These are phyloP conservation scores for Baorangia bicolor DNA, from an alignment of 768 basidiomycete species.

Conservation along the genomic window DNA sequence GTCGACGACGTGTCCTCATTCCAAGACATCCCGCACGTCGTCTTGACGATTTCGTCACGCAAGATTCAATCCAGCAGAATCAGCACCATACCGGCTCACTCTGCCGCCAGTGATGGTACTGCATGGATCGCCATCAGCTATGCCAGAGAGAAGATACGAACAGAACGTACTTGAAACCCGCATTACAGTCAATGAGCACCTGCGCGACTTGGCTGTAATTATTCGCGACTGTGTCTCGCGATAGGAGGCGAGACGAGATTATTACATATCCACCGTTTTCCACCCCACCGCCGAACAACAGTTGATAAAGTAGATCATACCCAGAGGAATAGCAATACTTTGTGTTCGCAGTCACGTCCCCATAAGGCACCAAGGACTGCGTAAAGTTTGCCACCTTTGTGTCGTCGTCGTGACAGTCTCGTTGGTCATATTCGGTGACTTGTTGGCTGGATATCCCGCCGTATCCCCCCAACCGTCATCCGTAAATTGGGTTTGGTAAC, in stretches of 20 bases:
- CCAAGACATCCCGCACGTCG: slow-evolving; percentile 11
- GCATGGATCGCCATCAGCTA: slow-evolving; percentile 6
- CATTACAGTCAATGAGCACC: slow-evolving; percentile 6
- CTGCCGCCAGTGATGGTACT: slow-evolving; percentile 47
- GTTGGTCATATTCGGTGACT: slow-evolving; percentile 34
- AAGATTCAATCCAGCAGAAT: slow-evolving; percentile 44
- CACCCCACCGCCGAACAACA: neutral
- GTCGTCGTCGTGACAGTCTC: slow-evolving; percentile 35
- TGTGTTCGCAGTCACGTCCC: slow-evolving; percentile 27
- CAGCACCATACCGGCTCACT: slow-evolving; percentile 35
- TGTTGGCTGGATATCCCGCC: neutral
- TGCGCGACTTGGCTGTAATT: slow-evolving; percentile 26
- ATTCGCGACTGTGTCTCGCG: slow-evolving; percentile 26
- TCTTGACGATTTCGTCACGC: slow-evolving; percentile 43
- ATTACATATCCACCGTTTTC: slow-evolving; percentile 22
- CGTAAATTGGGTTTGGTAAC: slow-evolving; percentile 34
- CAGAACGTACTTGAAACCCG: slow-evolving; percentile 5
- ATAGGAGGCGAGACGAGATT: slow-evolving; percentile 31
- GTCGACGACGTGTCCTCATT: slow-evolving; percentile 12
- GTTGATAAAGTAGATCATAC: slow-evolving; percentile 21
- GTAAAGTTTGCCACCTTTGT: slow-evolving; percentile 30
- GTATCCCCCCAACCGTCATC: slow-evolving; percentile 48
- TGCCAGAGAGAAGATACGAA: no score
- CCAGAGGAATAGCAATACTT: slow-evolving; percentile 27
- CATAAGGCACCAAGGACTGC: neutral